These are phyloP conservation scores for Carnegiea gigantea DNA, from an alignment of 179 eudicot species.

Conservation along the genomic window DNA sequence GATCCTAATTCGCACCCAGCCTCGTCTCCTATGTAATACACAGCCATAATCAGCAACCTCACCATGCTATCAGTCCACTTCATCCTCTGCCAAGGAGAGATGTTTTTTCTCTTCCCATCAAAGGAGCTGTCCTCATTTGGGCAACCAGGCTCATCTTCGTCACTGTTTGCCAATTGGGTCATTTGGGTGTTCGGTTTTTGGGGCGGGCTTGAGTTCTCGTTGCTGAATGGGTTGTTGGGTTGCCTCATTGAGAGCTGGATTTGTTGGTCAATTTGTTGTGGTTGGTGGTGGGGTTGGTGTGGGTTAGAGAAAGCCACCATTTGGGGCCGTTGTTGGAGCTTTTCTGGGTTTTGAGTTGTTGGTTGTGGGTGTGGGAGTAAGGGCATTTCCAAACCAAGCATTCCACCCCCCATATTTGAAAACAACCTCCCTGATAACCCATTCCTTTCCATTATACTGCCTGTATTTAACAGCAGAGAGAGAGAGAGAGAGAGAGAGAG, in stretches of 20 bases:
- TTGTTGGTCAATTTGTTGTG: conserved; percentile 29
- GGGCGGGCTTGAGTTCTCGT: conserved; percentile 11
- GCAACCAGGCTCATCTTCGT: conserved; percentile 55
- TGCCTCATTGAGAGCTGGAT: conserved; percentile 46
- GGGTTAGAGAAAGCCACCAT: conserved; percentile 31
- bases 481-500: conserved; percentile 3
- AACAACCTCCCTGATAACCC: conserved; percentile 43
- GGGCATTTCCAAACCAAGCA: conserved; percentile 58
- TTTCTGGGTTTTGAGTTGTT: conserved; percentile 21
- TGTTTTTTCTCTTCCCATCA: conserved; percentile 47
- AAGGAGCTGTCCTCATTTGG: conserved; percentile 37
- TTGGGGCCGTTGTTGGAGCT: conserved; percentile 25
- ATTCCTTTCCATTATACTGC: conserved; percentile 34
- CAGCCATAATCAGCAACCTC: conserved; percentile 70
- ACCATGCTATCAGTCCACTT: conserved; percentile 91
- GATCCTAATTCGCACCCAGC: conserved; percentile 34
- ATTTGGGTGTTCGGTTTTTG: conserved; percentile 31
- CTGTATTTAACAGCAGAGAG: neutral
- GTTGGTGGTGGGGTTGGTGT: conserved; percentile 26
- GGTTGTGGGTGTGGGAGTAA: conserved; percentile 25
- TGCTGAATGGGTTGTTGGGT: conserved; percentile 17
- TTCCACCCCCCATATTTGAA: conserved; percentile 38
- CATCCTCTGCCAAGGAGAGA: conserved; percentile 87
- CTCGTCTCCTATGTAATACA: conserved; percentile 75
- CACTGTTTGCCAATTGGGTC: conserved; percentile 32